phyloP scores from a whole-genome alignment of 495 filamentous ascomycete genomes.

The Tuber borchii region DNA sequence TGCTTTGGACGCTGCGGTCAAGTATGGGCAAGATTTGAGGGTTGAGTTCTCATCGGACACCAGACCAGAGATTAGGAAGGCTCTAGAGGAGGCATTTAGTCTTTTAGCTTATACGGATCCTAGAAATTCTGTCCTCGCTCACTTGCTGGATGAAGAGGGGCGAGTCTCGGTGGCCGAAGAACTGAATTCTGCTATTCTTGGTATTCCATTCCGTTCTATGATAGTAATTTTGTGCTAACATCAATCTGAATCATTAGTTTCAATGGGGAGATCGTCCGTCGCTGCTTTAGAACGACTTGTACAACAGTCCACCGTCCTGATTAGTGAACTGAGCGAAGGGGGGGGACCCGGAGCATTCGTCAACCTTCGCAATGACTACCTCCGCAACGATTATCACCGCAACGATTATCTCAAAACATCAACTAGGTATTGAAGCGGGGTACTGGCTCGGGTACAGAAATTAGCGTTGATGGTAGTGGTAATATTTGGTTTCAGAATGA shows the following conservation, averaged over 20 bases:
- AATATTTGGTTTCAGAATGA: background rate
- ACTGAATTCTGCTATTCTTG: slow-evolving; percentile 86
- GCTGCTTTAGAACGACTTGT: slow-evolving; percentile 81
- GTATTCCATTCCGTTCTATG: slow-evolving; percentile 49
- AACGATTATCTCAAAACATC: slow-evolving; percentile 1
- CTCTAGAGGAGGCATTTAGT: slow-evolving; percentile 78
- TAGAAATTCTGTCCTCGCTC: slow-evolving; percentile 63
- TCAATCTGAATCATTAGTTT: slow-evolving; percentile 53
- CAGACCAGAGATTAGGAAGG: slow-evolving; percentile 60
- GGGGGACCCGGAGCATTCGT: slow-evolving; percentile 85
- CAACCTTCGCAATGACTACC: slow-evolving; percentile 63
- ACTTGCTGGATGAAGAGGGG: slow-evolving; percentile 67
- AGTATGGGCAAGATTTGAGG: slow-evolving; percentile 74
- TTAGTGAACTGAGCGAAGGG: slow-evolving; percentile 72
- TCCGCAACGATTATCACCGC: slow-evolving; percentile 38
- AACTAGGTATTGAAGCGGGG: background rate
- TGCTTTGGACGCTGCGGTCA: slow-evolving; percentile 58
- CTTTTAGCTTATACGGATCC: slow-evolving; percentile 83
- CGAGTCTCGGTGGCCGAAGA: slow-evolving; percentile 83
- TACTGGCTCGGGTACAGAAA: background rate
- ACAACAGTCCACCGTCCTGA: slow-evolving; percentile 77
- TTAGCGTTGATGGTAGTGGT: background rate
- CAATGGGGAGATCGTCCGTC: slow-evolving; percentile 78
- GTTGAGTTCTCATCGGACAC: slow-evolving; percentile 67
- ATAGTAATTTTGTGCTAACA: slow-evolving; percentile 11